Percentiles rank a stretch among this genome's conserved stretches.
Evolutionary conservation across 148 eudicot species (phyloP).

Genomic region (Camellia lanceoleosa): DNA sequence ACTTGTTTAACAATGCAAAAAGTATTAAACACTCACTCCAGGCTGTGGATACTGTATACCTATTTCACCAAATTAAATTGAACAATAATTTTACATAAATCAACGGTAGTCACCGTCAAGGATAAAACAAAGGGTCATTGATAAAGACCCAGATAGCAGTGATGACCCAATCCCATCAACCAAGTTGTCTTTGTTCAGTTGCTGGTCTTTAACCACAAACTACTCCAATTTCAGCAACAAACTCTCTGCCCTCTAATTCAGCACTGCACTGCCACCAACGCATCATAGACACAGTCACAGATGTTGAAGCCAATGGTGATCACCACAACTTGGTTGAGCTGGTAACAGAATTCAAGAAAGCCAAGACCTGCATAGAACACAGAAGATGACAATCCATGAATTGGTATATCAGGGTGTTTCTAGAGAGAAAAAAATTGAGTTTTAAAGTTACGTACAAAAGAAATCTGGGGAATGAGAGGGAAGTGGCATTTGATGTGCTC

Average conservation of each 20-base stretch:
- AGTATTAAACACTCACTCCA: constrained; percentile 44
- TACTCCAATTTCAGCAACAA: constrained; percentile 62
- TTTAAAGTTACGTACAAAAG: constrained; percentile 57
- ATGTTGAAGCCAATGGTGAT: constrained; percentile 75
- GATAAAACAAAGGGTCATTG: constrained; percentile 96
- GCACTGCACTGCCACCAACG: constrained; percentile 33
- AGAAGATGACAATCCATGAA: background rate
- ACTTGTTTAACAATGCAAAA: background rate
- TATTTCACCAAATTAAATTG: constrained; percentile 37
- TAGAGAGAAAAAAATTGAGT: background rate
- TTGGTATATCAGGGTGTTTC: background rate
- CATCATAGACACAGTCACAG: constrained; percentile 66
- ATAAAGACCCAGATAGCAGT: constrained; percentile 77
- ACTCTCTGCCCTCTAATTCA: constrained; percentile 42
- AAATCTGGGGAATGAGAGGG: constrained; percentile 56
- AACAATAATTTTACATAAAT: constrained; percentile 24
- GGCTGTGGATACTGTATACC: constrained; percentile 94
- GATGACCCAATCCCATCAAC: constrained; percentile 63
- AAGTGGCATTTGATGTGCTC: constrained; percentile 33
- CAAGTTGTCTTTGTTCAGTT: constrained; percentile 41
- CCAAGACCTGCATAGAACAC: constrained; percentile 43
- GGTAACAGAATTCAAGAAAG: constrained; percentile 78
- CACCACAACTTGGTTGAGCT: constrained; percentile 80
- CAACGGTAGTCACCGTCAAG: constrained; percentile 19
- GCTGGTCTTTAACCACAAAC: constrained; percentile 65